Conservation (phyloP, 1,139 yeast species). For the Trichomonascaceae sp. region DNA sequence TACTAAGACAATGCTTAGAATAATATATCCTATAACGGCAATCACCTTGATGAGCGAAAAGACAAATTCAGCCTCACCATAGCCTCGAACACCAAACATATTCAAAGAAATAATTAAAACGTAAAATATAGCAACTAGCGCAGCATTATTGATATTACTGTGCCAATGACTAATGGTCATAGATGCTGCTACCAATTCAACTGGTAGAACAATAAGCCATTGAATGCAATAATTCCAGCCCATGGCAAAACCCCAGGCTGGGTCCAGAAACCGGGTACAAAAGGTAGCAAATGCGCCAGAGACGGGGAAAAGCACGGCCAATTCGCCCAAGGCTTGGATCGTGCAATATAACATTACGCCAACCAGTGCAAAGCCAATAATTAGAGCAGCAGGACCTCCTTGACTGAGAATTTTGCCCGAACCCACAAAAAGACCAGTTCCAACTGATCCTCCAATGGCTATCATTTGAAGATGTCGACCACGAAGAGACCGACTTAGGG, state of each 20-base stretch:
- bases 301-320: constrained; percentile 56
- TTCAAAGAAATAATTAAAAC: constrained; percentile 50
- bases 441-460: constrained; percentile 84
- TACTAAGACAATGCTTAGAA: constrained; percentile 50
- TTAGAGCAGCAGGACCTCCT: constrained; percentile 64
- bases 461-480: constrained; percentile 73
- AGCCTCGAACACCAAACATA: constrained; percentile 65
- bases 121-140: constrained; percentile 61
- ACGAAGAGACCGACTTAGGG: constrained; percentile 58
- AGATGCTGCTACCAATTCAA: constrained; percentile 72
- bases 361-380: constrained; percentile 45
- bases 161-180: constrained; percentile 65
- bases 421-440: constrained; percentile 68
- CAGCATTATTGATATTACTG: constrained; percentile 50
- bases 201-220: constrained; percentile 69
- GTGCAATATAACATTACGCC: constrained; percentile 46
- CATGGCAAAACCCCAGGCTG: constrained; percentile 69
- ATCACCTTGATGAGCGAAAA: constrained; percentile 54
- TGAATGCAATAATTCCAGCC: constrained; percentile 77
- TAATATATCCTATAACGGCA: constrained; percentile 59
- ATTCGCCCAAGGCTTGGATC: constrained; percentile 55
- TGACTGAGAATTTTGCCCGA: constrained; percentile 49
- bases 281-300: constrained; percentile 56
- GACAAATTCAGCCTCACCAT: constrained; percentile 67
- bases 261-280: constrained; percentile 52